phyloP scores from a whole-genome alignment of 306 rosid genomes.

The Urtica urens region DNA sequence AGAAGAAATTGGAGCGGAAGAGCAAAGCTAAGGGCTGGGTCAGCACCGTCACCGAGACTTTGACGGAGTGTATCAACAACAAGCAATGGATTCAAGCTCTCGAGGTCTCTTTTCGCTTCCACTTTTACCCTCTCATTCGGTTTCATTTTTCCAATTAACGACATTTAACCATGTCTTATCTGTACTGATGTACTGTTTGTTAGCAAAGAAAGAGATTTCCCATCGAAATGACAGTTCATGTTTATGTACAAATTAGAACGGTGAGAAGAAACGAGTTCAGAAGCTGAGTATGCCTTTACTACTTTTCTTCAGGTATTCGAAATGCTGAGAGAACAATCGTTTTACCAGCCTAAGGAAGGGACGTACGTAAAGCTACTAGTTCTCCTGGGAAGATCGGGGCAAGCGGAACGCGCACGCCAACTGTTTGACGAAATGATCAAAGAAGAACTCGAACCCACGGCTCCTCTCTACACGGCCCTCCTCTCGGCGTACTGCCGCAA shows the following conservation, averaged over 20 bases:
- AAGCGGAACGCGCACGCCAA: slow-evolving; percentile 56
- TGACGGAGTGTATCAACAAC: slow-evolving; percentile 49
- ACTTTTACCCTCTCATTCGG: slow-evolving; percentile 8
- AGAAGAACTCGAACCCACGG: slow-evolving; percentile 68
- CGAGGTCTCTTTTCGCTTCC: slow-evolving; percentile 32
- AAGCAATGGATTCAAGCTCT: slow-evolving; percentile 97
- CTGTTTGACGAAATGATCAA: slow-evolving; percentile 67
- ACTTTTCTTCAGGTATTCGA: slow-evolving; percentile 62
- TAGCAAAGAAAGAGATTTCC: too few species aligned
- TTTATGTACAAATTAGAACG: too few species aligned
- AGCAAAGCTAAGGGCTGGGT: slow-evolving; percentile 77
- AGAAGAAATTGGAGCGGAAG: slow-evolving; percentile 66
- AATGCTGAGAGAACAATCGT: slow-evolving; percentile 82
- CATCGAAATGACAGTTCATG: too few species aligned
- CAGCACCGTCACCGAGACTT: slow-evolving; percentile 81
- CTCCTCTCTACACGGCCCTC: slow-evolving; percentile 77
- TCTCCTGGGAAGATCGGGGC: slow-evolving; percentile 74
- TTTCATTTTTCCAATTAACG: neutral
- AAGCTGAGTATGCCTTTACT: too few species aligned
- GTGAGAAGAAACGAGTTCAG: too few species aligned
- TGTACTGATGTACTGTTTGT: too few species aligned
- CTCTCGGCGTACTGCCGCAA: slow-evolving; percentile 73
- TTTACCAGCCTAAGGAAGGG: slow-evolving; percentile 90
- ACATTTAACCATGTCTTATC: too few species aligned
- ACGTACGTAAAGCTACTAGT: slow-evolving; percentile 85